Base-by-base conservation (phyloP, 345 rosid species). In the Citropsis articulata region DNA sequence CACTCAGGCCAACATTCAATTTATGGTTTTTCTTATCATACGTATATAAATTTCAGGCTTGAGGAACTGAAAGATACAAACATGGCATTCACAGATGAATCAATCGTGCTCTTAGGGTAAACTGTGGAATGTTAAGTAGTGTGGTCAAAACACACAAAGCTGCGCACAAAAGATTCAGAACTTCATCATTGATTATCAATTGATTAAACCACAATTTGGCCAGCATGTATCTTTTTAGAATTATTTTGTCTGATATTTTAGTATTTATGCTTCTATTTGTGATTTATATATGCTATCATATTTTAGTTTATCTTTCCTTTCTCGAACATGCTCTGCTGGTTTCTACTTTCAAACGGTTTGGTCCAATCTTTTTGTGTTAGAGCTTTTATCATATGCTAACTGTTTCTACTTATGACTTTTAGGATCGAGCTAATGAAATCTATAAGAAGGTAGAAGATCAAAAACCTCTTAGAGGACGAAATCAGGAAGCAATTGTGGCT, bases 381-480 rank as follows among this genome's bases (percentile, higher is more conserved):
- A 7, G 30, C 68, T 42, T 75, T 22, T 74, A 40, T 59, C 25
- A 21, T 65, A 24, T 56, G n/a, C 22, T 50, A 21, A 2, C 8
- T 28, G 59, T 68, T 40, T 53, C 38, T 63, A 33, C 31, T 33
- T 71, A 22, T 79, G 71, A 53, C n/a, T 73, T 31, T 28, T 72
- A 87, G 86, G 90, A 87, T 83, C 85, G 88, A 56, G 93, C 93
- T 21, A 82, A 83, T 78, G 90, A 90, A 76, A 87, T 90, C 70
- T 85, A 82, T 79, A 87, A 88, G 85, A 86, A 84, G 75, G 86
- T 90, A 45, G 91, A 88, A 76, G 93, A 88, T 73, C 87, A 86
- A 55, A 90, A 86, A 78, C 86, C 85, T 56, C 73, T 83, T 25
- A 84, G 77, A 73, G 91, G 88, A 66, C 81, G 90, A 33, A 88